A percentile compares a stretch with the other conserved stretches of the same genome.
phyloP scores from a whole-genome alignment of 2,329 filamentous ascomycete species.

The Thielaviopsis populi region DNA sequence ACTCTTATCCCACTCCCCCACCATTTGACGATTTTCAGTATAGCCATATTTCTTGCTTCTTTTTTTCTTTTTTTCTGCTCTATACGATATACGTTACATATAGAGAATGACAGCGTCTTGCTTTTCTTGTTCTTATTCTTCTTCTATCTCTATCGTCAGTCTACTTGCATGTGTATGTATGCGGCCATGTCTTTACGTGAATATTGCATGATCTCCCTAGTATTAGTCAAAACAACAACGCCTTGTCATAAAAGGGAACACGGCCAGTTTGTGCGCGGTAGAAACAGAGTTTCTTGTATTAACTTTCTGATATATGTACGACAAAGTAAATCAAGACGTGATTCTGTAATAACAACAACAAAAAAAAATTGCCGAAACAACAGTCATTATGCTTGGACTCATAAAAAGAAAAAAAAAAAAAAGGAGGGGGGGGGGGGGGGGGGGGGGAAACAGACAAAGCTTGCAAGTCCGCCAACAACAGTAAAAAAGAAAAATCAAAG shows the following conservation, averaged over 20 bases:
- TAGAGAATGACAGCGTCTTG: not conserved
- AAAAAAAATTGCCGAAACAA: not conserved
- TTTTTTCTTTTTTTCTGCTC: not conserved
- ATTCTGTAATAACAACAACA: not conserved
- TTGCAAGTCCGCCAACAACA: not conserved
- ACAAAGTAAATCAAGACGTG: not conserved
- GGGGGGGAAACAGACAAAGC: not conserved
- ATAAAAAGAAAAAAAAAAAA: not conserved
- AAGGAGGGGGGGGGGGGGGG: too few relatives aligned
- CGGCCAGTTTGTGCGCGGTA: too few relatives aligned
- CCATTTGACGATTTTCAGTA: not conserved
- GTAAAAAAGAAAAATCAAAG: not conserved
- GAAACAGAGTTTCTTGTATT: not conserved
- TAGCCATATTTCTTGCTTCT: not conserved
- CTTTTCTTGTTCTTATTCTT: not conserved
- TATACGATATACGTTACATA: not conserved
- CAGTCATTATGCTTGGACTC: constrained; percentile 14
- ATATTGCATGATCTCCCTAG: too few relatives aligned
- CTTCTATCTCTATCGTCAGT: not conserved
- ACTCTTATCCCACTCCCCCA: not conserved
- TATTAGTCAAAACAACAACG: too few relatives aligned
- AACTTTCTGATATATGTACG: not conserved
- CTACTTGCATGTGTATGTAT: not conserved
- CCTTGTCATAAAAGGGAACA: too few relatives aligned
- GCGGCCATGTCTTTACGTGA: too few relatives aligned